These are phyloP conservation scores for Flaveria trinervia DNA, from an alignment of 129 eudicot genomes.

Conservation along the genomic window DNA sequence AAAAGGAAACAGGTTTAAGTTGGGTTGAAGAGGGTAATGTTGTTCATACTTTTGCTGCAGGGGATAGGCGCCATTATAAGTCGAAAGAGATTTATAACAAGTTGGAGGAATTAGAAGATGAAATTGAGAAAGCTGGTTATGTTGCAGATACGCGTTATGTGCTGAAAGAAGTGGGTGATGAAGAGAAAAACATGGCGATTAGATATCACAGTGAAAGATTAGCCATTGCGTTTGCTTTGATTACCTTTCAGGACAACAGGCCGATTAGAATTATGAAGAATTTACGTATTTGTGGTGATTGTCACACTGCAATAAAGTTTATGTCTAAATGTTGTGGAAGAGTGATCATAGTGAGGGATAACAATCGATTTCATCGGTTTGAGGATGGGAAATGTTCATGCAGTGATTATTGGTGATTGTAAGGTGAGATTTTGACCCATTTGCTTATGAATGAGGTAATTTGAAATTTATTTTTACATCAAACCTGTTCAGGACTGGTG, in stretches of 20 bases:
- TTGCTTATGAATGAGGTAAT: not conserved
- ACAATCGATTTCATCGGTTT: constrained; percentile 77
- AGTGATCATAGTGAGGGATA: constrained; percentile 79
- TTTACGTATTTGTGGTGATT: constrained; percentile 88
- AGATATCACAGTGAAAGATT: constrained; percentile 85
- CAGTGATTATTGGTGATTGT: constrained; percentile 80
- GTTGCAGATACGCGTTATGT: constrained; percentile 83
- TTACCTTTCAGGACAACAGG: constrained; percentile 63
- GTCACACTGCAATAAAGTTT: constrained; percentile 82
- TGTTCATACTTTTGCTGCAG: constrained; percentile 76
- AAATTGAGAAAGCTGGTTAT: constrained; percentile 79
- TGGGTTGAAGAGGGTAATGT: constrained; percentile 93
- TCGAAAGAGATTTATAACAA: constrained; percentile 59
- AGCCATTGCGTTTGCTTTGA: constrained; percentile 80
- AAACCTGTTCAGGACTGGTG: not conserved
- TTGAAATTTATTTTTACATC: not conserved
- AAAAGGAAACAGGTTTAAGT: constrained; percentile 92
- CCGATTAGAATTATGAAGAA: constrained; percentile 87
- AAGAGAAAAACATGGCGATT: constrained; percentile 62
- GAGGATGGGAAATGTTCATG: constrained; percentile 84
- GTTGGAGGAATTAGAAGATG: constrained; percentile 62
- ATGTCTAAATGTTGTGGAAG: constrained; percentile 78
- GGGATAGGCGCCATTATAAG: constrained; percentile 59
- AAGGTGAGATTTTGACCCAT: not conserved
- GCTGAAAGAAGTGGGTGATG: constrained; percentile 65